A percentile compares a stretch with the other conserved stretches of the same genome.
phyloP scores from a whole-genome alignment of 177 flowering plant genomes.

The Vitis hybrid region DNA sequence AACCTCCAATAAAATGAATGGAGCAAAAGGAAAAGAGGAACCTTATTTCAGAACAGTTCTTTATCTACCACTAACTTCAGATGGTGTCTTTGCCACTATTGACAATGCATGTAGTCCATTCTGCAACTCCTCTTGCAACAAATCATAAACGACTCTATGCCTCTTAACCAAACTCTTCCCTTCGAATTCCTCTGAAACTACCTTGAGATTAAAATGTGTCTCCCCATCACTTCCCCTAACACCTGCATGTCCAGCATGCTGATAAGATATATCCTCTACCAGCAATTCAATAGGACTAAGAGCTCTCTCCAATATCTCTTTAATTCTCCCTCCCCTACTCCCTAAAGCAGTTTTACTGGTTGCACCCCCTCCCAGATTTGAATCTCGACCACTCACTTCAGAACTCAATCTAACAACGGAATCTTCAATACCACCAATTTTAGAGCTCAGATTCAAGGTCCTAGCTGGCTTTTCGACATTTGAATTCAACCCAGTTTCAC shows the following conservation, averaged over 20 bases:
- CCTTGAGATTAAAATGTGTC: slow-evolving; percentile 84
- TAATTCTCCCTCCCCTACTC: slow-evolving; percentile 73
- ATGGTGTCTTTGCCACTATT: slow-evolving; percentile 84
- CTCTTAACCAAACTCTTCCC: slow-evolving; percentile 92
- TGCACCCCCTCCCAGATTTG: slow-evolving; percentile 3
- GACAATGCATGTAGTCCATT: slow-evolving; percentile 91
- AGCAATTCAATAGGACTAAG: slow-evolving; percentile 63
- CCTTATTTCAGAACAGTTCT: slow-evolving; percentile 13
- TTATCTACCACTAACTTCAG: slow-evolving; percentile 46
- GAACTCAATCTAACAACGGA: slow-evolving; percentile 5
- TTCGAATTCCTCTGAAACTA: slow-evolving; percentile 76
- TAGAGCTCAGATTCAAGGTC: slow-evolving; percentile 3
- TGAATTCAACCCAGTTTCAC: slow-evolving; percentile 6
- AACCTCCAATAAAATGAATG: not conserved
- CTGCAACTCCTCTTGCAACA: slow-evolving; percentile 83
- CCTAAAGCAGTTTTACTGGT: slow-evolving; percentile 37
- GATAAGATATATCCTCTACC: slow-evolving; percentile 81
- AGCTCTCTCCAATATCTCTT: slow-evolving; percentile 57
- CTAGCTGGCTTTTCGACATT: slow-evolving; percentile 17
- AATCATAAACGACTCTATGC: slow-evolving; percentile 69
- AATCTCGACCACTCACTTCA: slow-evolving; percentile 6
- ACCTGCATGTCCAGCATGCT: slow-evolving; percentile 94
- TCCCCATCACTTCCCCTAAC: slow-evolving; percentile 71
- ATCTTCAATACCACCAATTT: not conserved
- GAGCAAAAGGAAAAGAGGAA: slow-evolving; percentile 5